Evolutionary conservation across 345 rosid species (phyloP).

Genomic region (Eucalyptus curtisii): DNA sequence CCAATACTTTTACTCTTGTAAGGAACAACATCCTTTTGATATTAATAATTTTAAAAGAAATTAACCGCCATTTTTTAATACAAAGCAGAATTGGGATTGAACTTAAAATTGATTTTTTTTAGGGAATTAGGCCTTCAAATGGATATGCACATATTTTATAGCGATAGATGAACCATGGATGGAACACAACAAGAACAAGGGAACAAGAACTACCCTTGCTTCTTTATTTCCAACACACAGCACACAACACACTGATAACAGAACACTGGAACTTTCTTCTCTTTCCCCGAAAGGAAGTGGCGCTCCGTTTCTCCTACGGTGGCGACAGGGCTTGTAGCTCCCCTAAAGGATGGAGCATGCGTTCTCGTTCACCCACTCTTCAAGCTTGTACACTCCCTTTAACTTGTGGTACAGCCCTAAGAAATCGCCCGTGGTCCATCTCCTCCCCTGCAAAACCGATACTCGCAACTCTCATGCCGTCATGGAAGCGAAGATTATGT

Average conservation of each 20-base stretch:
- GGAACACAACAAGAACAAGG: background rate
- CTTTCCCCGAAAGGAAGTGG: background rate
- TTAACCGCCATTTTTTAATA: rapidly evolving
- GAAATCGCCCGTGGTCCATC: background rate
- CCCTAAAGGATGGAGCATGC: background rate
- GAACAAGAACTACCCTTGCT: background rate
- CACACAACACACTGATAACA: background rate
- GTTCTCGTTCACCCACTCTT: background rate
- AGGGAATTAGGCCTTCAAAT: background rate
- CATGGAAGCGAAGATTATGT: background rate
- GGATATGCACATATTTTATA: background rate
- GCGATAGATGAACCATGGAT: background rate
- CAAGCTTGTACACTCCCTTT: background rate
- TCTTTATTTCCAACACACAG: background rate
- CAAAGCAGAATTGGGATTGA: rapidly evolving
- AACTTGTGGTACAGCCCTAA: background rate
- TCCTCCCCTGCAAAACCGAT: background rate
- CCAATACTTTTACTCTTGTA: background rate
- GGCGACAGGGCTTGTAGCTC: background rate
- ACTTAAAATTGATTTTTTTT: background rate
- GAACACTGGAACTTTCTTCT: background rate
- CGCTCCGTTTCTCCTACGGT: background rate
- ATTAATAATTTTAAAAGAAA: background rate
- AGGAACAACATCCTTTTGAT: background rate
- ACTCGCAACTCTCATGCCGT: background rate